phyloP scores from a whole-genome alignment of 106 monocot species.

The Gastrodia elata region DNA sequence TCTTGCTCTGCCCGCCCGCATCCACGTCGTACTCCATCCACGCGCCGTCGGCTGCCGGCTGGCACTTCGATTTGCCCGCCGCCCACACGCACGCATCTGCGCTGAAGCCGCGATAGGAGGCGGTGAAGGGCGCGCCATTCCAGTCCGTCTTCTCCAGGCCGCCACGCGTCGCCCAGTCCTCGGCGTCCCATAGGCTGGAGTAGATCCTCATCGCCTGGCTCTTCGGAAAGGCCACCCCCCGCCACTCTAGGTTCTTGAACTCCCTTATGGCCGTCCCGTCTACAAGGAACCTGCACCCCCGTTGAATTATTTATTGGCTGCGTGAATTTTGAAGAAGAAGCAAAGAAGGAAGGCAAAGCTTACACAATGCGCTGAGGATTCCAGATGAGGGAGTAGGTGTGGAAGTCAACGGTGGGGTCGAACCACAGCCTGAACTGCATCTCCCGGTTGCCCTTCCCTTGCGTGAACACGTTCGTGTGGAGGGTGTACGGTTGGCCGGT shows the following conservation, averaged over 20 bases:
- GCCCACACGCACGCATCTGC: conserved; percentile 10
- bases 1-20: background rate
- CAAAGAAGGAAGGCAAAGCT: background rate
- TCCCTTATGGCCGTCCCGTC: conserved; percentile 14
- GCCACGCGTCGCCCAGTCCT: conserved; percentile 21
- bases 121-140: conserved; percentile 19
- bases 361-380: conserved; percentile 25
- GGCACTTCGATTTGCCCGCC: conserved; percentile 1
- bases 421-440: conserved; percentile 55
- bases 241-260: conserved; percentile 7
- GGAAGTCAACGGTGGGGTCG: conserved; percentile 45
- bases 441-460: conserved; percentile 47
- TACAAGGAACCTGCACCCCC: conserved; percentile 7
- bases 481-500: conserved; percentile 46
- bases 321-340: background rate
- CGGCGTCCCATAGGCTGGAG: conserved; percentile 18
- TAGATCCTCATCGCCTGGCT: conserved; percentile 16
- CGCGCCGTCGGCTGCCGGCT: background rate
- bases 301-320: background rate
- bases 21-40: conserved; percentile 10
- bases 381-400: conserved; percentile 58
- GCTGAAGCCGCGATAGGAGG: conserved; percentile 14
- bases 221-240: conserved; percentile 5
- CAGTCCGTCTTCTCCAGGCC: conserved; percentile 21
- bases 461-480: conserved; percentile 53